A percentile compares a stretch with the other conserved stretches of the same genome.
These are phyloP conservation scores for Sequoiadendron giganteum DNA, from an alignment of 75 land plant species.

Conservation along the genomic window DNA sequence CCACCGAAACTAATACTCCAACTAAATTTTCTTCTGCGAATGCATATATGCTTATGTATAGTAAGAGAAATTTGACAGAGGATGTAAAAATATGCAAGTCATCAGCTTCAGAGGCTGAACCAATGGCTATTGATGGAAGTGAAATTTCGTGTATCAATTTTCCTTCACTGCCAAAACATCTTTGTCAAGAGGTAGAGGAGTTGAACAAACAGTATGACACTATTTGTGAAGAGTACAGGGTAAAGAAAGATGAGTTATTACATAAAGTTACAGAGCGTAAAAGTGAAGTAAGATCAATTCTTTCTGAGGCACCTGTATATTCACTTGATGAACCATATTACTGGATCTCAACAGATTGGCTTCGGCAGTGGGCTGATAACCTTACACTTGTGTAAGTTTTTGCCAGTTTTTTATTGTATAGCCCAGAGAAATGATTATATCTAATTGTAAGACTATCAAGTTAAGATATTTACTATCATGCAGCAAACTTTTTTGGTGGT, in stretches of 20 bases:
- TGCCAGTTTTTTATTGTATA: neutral
- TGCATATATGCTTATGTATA: conserved; percentile 97
- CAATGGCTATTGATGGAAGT: conserved; percentile 17
- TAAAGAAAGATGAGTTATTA: conserved; percentile 46
- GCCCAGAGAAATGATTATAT: neutral
- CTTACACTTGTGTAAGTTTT: conserved; percentile 63
- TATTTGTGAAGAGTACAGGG: conserved; percentile 61
- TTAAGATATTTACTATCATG: neutral
- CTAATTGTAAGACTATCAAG: neutral
- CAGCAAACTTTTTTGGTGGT: neutral
- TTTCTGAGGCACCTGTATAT: conserved; percentile 69
- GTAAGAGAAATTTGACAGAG: conserved; percentile 17
- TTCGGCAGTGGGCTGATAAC: conserved; percentile 92
- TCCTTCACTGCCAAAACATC: conserved; percentile 57
- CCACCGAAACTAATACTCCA: neutral
- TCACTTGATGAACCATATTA: conserved; percentile 51
- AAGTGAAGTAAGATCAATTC: conserved; percentile 73
- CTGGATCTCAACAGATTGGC: conserved; percentile 97
- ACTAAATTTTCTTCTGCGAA: conserved; percentile 72
- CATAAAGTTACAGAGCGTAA: conserved; percentile 49
- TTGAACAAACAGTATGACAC: conserved; percentile 46
- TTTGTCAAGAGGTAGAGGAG: conserved; percentile 50
- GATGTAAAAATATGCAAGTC: conserved; percentile 1
- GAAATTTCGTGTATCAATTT: conserved; percentile 9
- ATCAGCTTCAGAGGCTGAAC: neutral